phyloP scores from a whole-genome alignment of 176 grass and related monocot genomes.

The Miscanthus lutarioriparius region DNA sequence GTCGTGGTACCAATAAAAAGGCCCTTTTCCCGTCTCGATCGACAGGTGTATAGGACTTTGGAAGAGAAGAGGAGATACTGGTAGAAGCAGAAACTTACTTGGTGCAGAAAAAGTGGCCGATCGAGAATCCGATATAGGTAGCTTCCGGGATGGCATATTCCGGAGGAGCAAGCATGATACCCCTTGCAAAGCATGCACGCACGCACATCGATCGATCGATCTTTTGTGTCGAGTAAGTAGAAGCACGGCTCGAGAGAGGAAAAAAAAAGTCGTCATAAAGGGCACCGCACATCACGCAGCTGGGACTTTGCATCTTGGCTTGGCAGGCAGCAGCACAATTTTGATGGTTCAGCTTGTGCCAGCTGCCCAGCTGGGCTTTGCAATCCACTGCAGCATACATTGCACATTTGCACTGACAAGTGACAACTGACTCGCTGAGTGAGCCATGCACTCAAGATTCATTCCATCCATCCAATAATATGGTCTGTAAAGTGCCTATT shows the following conservation, averaged over 20 bases:
- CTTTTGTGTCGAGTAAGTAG: background rate
- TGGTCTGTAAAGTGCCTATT: too few species aligned
- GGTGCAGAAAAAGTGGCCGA: too few species aligned
- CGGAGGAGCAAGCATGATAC: conserved; percentile 36
- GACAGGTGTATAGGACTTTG: too few species aligned
- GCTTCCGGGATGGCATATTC: conserved; percentile 25
- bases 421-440: background rate
- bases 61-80: too few species aligned
- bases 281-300: background rate
- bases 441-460: background rate
- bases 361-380: background rate
- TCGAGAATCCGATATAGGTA: too few species aligned
- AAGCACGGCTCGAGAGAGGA: background rate
- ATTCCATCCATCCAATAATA: background rate
- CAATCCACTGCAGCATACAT: background rate
- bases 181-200: background rate
- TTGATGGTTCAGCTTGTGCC: conserved; percentile 12
- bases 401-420: background rate
- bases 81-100: too few species aligned
- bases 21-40: too few species aligned
- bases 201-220: background rate
- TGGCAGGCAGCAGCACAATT: conserved; percentile 1
- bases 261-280: background rate
- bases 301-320: conserved; percentile 15
- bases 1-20: too few species aligned